Conservation (phyloP, 2,329 filamentous ascomycete genomes). For the Microdochium paspali region DNA sequence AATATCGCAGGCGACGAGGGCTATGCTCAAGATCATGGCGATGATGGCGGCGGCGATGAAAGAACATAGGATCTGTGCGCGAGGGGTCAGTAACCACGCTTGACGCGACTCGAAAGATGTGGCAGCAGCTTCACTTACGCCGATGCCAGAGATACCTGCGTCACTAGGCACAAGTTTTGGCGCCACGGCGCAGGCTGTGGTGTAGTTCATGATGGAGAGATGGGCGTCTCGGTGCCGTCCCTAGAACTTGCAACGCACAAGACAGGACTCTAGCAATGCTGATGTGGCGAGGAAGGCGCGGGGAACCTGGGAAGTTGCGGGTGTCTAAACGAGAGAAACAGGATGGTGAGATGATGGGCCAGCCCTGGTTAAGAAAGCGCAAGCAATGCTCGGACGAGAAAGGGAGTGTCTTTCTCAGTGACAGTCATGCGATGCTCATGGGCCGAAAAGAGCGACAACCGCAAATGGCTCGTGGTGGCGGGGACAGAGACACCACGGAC, state of each 20-base stretch:
- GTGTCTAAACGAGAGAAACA: too few species aligned
- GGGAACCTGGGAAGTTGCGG: too few species aligned
- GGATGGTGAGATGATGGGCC: too few species aligned
- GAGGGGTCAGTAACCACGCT: background rate
- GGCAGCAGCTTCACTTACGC: conserved; percentile 25
- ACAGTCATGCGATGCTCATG: background rate
- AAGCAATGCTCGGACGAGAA: too few species aligned
- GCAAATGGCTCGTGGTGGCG: background rate
- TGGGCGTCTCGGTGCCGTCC: too few species aligned
- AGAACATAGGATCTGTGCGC: conserved; percentile 46
- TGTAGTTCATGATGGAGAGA: conserved; percentile 5
- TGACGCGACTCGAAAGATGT: background rate
- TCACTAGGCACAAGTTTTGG: conserved; percentile 30
- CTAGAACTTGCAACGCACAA: too few species aligned
- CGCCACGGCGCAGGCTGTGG: conserved; percentile 26
- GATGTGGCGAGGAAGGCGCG: too few species aligned
- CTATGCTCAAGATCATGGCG: conserved; percentile 43
- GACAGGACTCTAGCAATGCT: too few species aligned
- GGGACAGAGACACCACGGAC: background rate
- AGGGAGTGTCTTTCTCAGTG: too few species aligned
- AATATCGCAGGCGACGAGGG: conserved; percentile 46
- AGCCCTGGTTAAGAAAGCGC: too few species aligned
- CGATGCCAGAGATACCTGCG: conserved; percentile 40
- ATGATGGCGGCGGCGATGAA: conserved; percentile 56
- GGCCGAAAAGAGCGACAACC: background rate